phyloP scores from a whole-genome alignment of 805 yeast genomes.

The Suhomyces faveliae region DNA sequence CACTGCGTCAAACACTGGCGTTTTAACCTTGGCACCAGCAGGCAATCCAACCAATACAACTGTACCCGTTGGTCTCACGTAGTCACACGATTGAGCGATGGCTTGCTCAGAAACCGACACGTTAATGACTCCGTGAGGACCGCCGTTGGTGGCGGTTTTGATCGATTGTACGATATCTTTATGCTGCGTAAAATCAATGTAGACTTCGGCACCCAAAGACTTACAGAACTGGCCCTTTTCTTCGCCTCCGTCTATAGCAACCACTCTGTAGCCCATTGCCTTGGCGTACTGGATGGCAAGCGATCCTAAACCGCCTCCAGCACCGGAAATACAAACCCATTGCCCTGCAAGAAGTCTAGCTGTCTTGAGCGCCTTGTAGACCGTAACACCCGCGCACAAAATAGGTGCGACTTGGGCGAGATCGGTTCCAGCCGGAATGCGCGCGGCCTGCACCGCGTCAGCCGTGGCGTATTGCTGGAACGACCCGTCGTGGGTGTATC shows the following conservation, averaged over 20 bases:
- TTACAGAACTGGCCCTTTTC: slow-evolving; percentile 50
- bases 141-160: slow-evolving; percentile 61
- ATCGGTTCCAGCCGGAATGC: slow-evolving; percentile 54
- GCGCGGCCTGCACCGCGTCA: slow-evolving; percentile 62
- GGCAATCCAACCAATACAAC: slow-evolving; percentile 47
- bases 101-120: slow-evolving; percentile 74
- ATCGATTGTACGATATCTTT: slow-evolving; percentile 57
- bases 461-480: slow-evolving; percentile 69
- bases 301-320: slow-evolving; percentile 80
- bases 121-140: slow-evolving; percentile 74
- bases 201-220: slow-evolving; percentile 27
- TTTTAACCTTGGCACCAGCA: slow-evolving; percentile 41
- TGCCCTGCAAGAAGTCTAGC: slow-evolving; percentile 61
- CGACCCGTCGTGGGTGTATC: slow-evolving; percentile 72
- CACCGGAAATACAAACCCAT: slow-evolving; percentile 76
- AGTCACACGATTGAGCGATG: slow-evolving; percentile 47
- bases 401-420: slow-evolving; percentile 59
- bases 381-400: slow-evolving; percentile 68
- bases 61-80: slow-evolving; percentile 42
- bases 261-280: slow-evolving; percentile 68
- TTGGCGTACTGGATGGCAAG: slow-evolving; percentile 73
- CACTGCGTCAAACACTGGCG: slow-evolving; percentile 42
- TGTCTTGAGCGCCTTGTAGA: slow-evolving; percentile 64
- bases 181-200: slow-evolving; percentile 34
- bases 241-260: slow-evolving; percentile 74